Conservation (phyloP, 2,329 filamentous ascomycete species). For the Cryphonectria carpinicola region DNA sequence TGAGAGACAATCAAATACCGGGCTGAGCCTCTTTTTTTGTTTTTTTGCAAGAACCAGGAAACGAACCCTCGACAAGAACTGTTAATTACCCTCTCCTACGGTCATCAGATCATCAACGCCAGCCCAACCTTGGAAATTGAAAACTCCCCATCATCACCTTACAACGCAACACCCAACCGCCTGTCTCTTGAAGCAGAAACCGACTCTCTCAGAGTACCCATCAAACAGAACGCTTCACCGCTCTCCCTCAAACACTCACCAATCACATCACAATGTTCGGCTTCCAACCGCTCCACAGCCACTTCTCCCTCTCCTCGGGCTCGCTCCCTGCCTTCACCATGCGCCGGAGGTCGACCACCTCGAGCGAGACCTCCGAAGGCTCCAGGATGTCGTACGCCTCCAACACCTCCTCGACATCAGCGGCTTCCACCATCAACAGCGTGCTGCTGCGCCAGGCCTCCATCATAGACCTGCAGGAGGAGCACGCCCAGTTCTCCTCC, state of each 20-base stretch:
- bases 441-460: conserved; percentile 63
- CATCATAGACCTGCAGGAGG: conserved; percentile 60
- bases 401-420: conserved; percentile 48
- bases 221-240: conserved; percentile 20
- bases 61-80: not conserved
- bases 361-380: conserved; percentile 45
- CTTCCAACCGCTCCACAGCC: conserved; percentile 53
- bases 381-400: conserved; percentile 49
- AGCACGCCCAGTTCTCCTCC: conserved; percentile 55
- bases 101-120: conserved; percentile 5
- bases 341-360: conserved; percentile 54
- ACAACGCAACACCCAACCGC: not conserved
- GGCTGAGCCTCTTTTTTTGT: conserved; percentile 29
- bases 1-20: conserved; percentile 19
- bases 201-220: conserved; percentile 4
- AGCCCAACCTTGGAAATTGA: not conserved
- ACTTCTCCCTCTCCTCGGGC: conserved; percentile 48
- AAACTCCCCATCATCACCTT: not conserved
- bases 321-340: conserved; percentile 42
- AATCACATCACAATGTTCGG: conserved; percentile 49
- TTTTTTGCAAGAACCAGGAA: not conserved
- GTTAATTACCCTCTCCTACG: conserved; percentile 12
- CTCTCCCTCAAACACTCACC: not conserved
- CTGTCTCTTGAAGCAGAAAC: not conserved
- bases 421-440: conserved; percentile 58